Evolutionary conservation across 495 filamentous ascomycete species (phyloP), one percentile per base, ranked within the genome.

Genomic region (Neurospora sp.): DNA sequence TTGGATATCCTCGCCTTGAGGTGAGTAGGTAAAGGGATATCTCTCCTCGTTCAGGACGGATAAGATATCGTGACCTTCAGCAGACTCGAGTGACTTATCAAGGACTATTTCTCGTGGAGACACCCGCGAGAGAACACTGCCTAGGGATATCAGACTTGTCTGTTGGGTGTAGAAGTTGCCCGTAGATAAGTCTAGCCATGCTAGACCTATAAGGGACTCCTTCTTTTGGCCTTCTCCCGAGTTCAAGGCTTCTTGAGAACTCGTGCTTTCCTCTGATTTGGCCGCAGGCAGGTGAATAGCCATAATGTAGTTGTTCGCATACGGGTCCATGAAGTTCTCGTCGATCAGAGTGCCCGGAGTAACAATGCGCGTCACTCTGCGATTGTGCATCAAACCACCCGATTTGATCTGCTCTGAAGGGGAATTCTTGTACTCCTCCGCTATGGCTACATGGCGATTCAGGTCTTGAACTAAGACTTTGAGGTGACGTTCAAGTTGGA

Each of bases 271-370:
- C 39, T 71, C 72, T 35, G 74, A 72, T 69, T 7, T 72, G 62
- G 44, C 23, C 8, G 71, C 70, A 41, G 76, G 74, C n/a, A 82
- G 73, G 77, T 94, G 88, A 44, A 97, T 86, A 44, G 92, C 90
- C 75, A 98, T 87, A 48, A 99, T 81, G 79, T 94, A 99, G 79
- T 98, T 97, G 79, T 96, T 97, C 75, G 93, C 90, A 71, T 91
- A 94, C 0, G 93, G 91, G 77, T 98, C 92, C 84, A 98, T 92
- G 80, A 98, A 98, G 75, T 94, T 94, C 81, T 99, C 96, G 80
- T 99, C 96, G 76, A 98, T 97, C 59, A 98, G 82, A 1, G 96
- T 99, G 10, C 96, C 96, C 0, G 96, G 94, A 0, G 96, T 97
- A 79, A 99, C 88, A 72, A 98, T 90, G 48, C 96, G 90, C 54